phyloP scores from a whole-genome alignment of 495 filamentous ascomycete species.

The Daldinia loculata region DNA sequence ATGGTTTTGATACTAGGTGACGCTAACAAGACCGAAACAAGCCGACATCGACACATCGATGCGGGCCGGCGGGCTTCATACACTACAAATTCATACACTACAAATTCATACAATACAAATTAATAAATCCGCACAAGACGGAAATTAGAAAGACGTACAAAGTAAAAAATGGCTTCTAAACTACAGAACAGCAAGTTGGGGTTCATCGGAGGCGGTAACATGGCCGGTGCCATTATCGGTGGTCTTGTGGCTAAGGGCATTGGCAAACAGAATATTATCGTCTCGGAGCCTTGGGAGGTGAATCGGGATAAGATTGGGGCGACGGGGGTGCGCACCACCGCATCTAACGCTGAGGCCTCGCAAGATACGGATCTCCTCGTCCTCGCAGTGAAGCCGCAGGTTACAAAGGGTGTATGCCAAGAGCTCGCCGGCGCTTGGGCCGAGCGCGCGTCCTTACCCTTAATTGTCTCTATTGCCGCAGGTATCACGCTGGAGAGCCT shows the following conservation, averaged over 20 bases:
- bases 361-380: slow-evolving; percentile 46
- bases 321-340: slow-evolving; percentile 46
- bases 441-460: slow-evolving; percentile 46
- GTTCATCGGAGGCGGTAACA: slow-evolving; percentile 52
- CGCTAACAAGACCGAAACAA: slow-evolving; percentile 13
- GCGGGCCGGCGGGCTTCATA: not conserved
- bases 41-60: not conserved
- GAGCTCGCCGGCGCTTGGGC: slow-evolving; percentile 47
- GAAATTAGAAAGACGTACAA: not conserved
- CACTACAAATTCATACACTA: not conserved
- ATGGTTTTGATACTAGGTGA: not conserved
- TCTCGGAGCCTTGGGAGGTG: slow-evolving; percentile 50
- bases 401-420: slow-evolving; percentile 47
- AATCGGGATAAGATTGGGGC: slow-evolving; percentile 48
- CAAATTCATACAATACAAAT: not conserved
- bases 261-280: slow-evolving; percentile 54
- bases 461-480: slow-evolving; percentile 52
- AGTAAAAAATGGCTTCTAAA: slow-evolving; percentile 40
- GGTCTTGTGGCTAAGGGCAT: slow-evolving; percentile 48
- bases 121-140: slow-evolving; percentile 12
- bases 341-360: slow-evolving; percentile 47
- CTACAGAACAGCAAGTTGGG: slow-evolving; percentile 45
- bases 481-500: slow-evolving; percentile 47
- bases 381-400: slow-evolving; percentile 51
- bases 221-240: slow-evolving; percentile 52